Percentiles rank a stretch among this genome's conserved stretches.
These are phyloP conservation scores for Funneliformis caledonium DNA, from an alignment of 371 early-diverging fungal species.

Conservation along the genomic window DNA sequence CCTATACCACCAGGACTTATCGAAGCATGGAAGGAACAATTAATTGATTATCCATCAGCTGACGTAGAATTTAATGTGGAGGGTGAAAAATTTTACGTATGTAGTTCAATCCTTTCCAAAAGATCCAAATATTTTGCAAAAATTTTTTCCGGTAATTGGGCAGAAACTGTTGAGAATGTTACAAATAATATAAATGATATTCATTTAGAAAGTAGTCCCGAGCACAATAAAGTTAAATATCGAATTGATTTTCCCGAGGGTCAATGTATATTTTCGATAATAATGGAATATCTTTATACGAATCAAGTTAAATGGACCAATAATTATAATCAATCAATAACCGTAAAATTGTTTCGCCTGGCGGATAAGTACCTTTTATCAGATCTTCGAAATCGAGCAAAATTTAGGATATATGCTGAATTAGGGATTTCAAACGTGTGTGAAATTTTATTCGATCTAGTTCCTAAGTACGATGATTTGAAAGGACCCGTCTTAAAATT, in stretches of 20 bases:
- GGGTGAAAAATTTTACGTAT: not conserved
- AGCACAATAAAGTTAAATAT: not conserved
- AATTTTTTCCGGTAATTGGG: conserved; percentile 28
- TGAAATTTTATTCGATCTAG: conserved; percentile 27
- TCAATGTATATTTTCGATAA: not conserved
- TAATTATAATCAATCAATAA: not conserved
- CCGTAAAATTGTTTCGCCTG: not conserved
- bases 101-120: conserved; percentile 24
- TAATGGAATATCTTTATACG: conserved; percentile 15
- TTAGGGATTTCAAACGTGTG: conserved; percentile 19
- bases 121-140: conserved; percentile 36
- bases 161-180: not conserved
- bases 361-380: conserved; percentile 30
- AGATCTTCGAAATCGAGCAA: conserved; percentile 5
- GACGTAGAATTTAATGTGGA: conserved; percentile 29
- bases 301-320: not conserved
- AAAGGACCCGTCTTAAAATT: conserved; percentile 1
- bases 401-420: conserved; percentile 1
- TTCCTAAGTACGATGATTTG: conserved; percentile 18
- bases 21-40: conserved; percentile 22
- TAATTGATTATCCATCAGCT: not conserved
- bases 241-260: not conserved
- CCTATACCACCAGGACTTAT: conserved; percentile 12
- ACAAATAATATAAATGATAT: too few relatives aligned
- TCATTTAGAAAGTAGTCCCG: too few relatives aligned